phyloP scores from a whole-genome alignment of 306 rosid species.

The Quercus ilex region DNA sequence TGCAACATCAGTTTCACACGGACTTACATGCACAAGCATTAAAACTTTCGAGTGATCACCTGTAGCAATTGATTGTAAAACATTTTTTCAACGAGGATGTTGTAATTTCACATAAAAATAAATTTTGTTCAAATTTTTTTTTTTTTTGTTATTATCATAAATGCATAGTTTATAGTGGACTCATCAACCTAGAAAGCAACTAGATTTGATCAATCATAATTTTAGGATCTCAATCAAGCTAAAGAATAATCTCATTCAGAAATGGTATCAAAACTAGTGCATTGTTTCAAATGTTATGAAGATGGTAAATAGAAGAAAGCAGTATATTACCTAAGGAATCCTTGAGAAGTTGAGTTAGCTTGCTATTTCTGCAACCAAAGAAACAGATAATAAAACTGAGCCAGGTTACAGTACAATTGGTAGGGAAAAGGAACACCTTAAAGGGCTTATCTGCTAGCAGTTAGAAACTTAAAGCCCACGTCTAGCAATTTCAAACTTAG shows the following conservation, averaged over 20 bases:
- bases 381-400: constrained; percentile 13
- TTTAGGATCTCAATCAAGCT: not conserved
- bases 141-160: not conserved
- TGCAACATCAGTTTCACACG: constrained; percentile 71
- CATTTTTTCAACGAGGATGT: not conserved
- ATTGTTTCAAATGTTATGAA: not conserved
- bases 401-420: constrained; percentile 26
- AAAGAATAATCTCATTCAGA: not conserved
- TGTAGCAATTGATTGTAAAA: constrained; percentile 32
- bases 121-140: not conserved
- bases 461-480: not conserved
- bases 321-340: constrained; percentile 79
- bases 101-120: not conserved
- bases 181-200: not conserved
- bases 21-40: constrained; percentile 92
- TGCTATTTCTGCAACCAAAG: constrained; percentile 83
- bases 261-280: not conserved
- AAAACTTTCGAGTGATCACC: constrained; percentile 86
- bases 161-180: constrained; percentile 17
- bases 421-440: constrained; percentile 21
- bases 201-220: constrained; percentile 1
- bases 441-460: constrained; percentile 1
- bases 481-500: constrained; percentile 9
- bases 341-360: constrained; percentile 90
- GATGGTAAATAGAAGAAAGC: constrained; percentile 12